Conservation (phyloP, 2,329 filamentous ascomycete species). For the Stemphylium beticola region DNA sequence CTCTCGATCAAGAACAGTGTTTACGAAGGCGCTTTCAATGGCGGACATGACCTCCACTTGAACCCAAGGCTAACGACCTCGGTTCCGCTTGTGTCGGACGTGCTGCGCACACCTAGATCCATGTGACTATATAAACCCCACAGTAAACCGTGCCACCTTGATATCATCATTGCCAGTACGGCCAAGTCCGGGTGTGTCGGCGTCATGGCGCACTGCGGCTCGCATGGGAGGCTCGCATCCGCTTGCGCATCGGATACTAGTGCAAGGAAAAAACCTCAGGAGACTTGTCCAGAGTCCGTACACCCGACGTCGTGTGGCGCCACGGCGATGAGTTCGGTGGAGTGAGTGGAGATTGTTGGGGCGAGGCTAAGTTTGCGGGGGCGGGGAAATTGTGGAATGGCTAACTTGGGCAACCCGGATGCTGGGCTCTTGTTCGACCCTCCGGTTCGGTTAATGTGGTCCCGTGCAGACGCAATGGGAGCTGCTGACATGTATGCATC, state of each 20-base stretch:
- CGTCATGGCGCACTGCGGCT: constrained; percentile 6
- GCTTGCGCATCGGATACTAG: constrained; percentile 7
- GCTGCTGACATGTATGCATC: too few species aligned
- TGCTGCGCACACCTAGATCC: constrained; percentile 1
- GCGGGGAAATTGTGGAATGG: constrained; percentile 50
- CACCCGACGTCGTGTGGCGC: constrained; percentile 10
- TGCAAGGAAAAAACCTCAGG: background rate
- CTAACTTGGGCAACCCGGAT: constrained; percentile 8
- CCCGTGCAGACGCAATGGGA: background rate
- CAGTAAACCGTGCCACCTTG: background rate
- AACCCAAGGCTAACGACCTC: constrained; percentile 1
- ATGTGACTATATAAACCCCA: constrained; percentile 6
- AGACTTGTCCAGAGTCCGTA: constrained; percentile 4
- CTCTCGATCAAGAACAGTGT: constrained; percentile 30
- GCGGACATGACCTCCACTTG: constrained; percentile 27
- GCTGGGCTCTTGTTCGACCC: constrained; percentile 1
- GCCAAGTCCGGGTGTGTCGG: background rate
- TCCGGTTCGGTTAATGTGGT: background rate
- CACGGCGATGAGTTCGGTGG: background rate
- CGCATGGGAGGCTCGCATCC: constrained; percentile 12
- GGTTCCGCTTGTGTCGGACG: constrained; percentile 6
- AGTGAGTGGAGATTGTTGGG: constrained; percentile 11
- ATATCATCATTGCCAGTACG: background rate
- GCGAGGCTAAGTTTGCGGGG: constrained; percentile 21
- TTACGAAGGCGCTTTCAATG: constrained; percentile 41